Evolutionary conservation across 345 rosid species (phyloP).

Genomic region (Angophora floribunda): DNA sequence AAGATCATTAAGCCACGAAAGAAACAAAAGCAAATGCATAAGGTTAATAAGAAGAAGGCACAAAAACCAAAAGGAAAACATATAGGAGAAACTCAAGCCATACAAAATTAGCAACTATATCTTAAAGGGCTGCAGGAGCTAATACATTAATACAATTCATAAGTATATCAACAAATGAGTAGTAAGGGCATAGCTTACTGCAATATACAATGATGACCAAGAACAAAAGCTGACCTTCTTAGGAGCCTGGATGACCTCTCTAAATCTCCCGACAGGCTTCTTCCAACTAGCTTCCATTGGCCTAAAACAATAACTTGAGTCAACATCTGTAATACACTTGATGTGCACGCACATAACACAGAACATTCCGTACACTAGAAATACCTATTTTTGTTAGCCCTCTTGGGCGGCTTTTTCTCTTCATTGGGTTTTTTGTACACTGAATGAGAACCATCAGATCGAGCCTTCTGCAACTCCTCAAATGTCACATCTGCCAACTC

Average conservation of each 20-base stretch:
- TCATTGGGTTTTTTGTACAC: slow-evolving; percentile 11
- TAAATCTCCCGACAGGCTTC: slow-evolving; percentile 65
- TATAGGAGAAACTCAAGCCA: neutral
- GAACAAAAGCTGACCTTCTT: slow-evolving; percentile 38
- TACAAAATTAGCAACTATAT: neutral
- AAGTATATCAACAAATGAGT: neutral
- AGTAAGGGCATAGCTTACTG: neutral
- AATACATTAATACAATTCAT: neutral
- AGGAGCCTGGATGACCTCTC: slow-evolving; percentile 74
- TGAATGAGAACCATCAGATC: slow-evolving; percentile 60
- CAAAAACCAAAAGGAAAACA: neutral
- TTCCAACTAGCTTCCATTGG: slow-evolving; percentile 70
- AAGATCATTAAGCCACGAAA: neutral
- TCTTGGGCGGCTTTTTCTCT: slow-evolving; percentile 35
- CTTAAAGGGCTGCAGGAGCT: neutral
- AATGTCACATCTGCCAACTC: slow-evolving; percentile 68
- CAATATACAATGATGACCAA: neutral
- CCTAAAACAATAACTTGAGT: slow-evolving; percentile 12
- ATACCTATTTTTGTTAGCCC: slow-evolving; percentile 75
- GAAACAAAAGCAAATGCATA: neutral
- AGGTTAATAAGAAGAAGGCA: neutral
- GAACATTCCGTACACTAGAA: neutral
- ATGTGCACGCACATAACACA: neutral
- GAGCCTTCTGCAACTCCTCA: slow-evolving; percentile 66
- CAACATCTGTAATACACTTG: neutral